Evolutionary conservation across 805 yeast species (phyloP).

Genomic region (Hanseniaspora lindneri): DNA sequence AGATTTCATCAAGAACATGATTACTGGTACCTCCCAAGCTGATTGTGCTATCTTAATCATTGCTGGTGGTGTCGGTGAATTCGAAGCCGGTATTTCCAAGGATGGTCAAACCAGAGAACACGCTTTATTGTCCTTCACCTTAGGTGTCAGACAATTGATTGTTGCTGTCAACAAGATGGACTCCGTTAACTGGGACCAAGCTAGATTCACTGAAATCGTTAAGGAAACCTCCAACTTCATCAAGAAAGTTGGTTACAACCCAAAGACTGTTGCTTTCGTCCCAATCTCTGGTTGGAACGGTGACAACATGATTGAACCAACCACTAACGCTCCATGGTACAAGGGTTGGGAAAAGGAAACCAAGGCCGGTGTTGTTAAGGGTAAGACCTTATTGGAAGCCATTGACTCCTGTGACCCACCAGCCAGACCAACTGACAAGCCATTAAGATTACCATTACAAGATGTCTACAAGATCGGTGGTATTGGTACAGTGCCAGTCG

Average conservation of each 20-base stretch:
- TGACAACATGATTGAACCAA: slow-evolving; percentile 82
- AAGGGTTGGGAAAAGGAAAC: slow-evolving; percentile 76
- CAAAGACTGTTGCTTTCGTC: slow-evolving; percentile 72
- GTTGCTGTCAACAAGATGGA: slow-evolving; percentile 94
- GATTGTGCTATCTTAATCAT: slow-evolving; percentile 83
- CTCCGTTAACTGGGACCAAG: slow-evolving; percentile 77
- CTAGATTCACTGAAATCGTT: slow-evolving; percentile 65
- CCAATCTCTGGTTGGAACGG: slow-evolving; percentile 91
- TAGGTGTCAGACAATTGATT: slow-evolving; percentile 77
- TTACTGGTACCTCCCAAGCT: slow-evolving; percentile 90
- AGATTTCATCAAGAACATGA: slow-evolving; percentile 93
- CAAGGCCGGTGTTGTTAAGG: slow-evolving; percentile 58
- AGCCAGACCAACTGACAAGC: slow-evolving; percentile 70
- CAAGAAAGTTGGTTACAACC: slow-evolving; percentile 77
- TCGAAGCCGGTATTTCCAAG: slow-evolving; percentile 90
- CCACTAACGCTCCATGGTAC: slow-evolving; percentile 77
- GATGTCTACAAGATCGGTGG: slow-evolving; percentile 91
- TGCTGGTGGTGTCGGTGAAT: slow-evolving; percentile 89
- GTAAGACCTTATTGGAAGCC: slow-evolving; percentile 76
- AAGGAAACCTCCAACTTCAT: slow-evolving; percentile 70
- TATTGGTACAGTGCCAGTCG: slow-evolving; percentile 86
- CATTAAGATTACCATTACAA: slow-evolving; percentile 80
- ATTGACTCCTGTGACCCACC: slow-evolving; percentile 76
- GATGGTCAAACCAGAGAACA: slow-evolving; percentile 94
- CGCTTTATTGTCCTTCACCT: slow-evolving; percentile 80